phyloP scores from a whole-genome alignment of 208 protist species.

The Herpetomonas muscarum region DNA sequence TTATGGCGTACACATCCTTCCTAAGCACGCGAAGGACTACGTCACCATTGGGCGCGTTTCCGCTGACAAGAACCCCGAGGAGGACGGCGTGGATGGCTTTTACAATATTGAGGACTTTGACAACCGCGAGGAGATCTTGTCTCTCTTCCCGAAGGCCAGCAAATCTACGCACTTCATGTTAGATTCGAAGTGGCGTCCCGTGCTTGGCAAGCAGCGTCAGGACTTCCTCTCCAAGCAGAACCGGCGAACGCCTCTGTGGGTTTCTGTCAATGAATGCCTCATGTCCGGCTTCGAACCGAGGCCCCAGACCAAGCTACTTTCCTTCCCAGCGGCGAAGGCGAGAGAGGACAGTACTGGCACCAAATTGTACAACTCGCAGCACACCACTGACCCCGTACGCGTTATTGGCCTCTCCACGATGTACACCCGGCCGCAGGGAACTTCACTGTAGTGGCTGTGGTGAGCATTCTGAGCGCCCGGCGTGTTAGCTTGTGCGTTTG shows the following conservation, averaged over 20 bases:
- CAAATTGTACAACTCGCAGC: constrained; percentile 82
- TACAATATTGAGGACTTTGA: constrained; percentile 86
- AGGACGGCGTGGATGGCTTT: constrained; percentile 61
- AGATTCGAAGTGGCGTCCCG: constrained; percentile 83
- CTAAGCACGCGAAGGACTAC: constrained; percentile 48
- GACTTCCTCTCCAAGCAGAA: constrained; percentile 60
- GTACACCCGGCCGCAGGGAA: constrained; percentile 69
- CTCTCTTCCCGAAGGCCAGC: constrained; percentile 79
- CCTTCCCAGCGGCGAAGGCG: constrained; percentile 28
- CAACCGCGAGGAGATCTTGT: constrained; percentile 64
- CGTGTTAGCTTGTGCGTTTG: too few relatives aligned
- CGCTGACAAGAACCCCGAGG: constrained; percentile 33
- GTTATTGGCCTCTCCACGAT: constrained; percentile 77
- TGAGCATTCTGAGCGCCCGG: too few relatives aligned
- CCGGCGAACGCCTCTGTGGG: constrained; percentile 67
- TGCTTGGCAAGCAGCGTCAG: constrained; percentile 80
- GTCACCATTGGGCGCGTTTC: constrained; percentile 63
- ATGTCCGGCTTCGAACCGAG: constrained; percentile 84
- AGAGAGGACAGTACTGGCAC: constrained; percentile 20
- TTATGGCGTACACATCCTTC: constrained; percentile 65
- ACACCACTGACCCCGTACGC: constrained; percentile 84
- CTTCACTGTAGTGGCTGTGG: constrained; percentile 55
- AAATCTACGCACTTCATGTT: constrained; percentile 83
- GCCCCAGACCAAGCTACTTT: constrained; percentile 18
- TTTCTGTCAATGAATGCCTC: constrained; percentile 86